Evolutionary conservation across 768 basidiomycete genomes (phyloP).

Genomic region (Coprinellus micaceus): DNA sequence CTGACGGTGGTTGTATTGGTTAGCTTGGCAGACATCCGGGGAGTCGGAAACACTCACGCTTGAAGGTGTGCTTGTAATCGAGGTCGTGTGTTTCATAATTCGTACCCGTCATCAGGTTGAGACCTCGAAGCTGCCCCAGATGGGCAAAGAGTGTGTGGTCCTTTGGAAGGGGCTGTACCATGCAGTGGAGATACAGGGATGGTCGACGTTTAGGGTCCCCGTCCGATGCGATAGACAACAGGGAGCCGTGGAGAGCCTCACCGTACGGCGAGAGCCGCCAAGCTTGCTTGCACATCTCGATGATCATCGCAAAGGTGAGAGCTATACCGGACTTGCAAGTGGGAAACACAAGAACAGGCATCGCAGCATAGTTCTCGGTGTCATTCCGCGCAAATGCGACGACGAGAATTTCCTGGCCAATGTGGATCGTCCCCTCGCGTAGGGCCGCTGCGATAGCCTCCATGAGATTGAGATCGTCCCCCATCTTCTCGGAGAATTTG

Average conservation of each 20-base stretch:
- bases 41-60: constrained; percentile 8
- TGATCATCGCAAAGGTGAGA: constrained; percentile 8
- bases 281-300: constrained; percentile 17
- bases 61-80: constrained; percentile 20
- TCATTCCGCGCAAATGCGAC: constrained; percentile 20
- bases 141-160: constrained; percentile 12
- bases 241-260: constrained; percentile 15
- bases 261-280: constrained; percentile 23
- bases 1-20: constrained; percentile 8
- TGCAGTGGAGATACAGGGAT: constrained; percentile 21
- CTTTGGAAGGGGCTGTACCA: constrained; percentile 11
- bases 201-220: constrained; percentile 18
- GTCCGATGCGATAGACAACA: constrained; percentile 18
- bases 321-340: constrained; percentile 20
- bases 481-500: constrained; percentile 14
- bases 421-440: constrained; percentile 18
- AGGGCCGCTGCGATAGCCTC: constrained; percentile 15
- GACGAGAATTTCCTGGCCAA: constrained; percentile 27
- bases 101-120: constrained; percentile 16
- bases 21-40: not conserved
- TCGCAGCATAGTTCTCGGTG: constrained; percentile 16
- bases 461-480: constrained; percentile 14
- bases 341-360: constrained; percentile 16
- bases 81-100: constrained; percentile 17
- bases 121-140: constrained; percentile 12